Base-by-base conservation (phyloP, 1,139 yeast genomes). In the Suhomyces coccinellae region DNA sequence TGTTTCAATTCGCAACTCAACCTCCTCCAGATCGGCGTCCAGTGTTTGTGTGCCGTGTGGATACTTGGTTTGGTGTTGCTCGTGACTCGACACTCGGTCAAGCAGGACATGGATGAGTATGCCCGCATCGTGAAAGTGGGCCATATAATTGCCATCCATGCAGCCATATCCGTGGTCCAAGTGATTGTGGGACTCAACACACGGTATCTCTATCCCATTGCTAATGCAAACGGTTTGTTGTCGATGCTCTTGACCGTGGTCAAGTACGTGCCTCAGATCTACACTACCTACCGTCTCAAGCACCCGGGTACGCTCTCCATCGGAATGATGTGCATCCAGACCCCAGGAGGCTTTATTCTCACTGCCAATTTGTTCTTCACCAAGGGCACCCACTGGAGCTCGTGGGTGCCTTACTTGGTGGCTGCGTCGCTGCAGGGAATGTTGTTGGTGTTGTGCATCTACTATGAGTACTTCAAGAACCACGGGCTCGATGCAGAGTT, bases 301-400 rank as follows among this genome's bases (percentile, higher is more conserved):
- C 91, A 84, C 54, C 85, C 95, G 0, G 97, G 96, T 2, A 83
- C 91, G 0, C 71, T 89, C 31, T 86, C 95, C 0, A 73, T 87
- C 17, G 80, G 85, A 6, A 87, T 87, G 89, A 86, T 89, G 93
- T 69, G 83, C 44, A 77, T 89, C 51, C 97, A 89, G 61, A 87
- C 95, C 14, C 97, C 97, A 0, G 97, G 97, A 12, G 96, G 96
- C 22, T 85, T 79, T 54, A 51, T 87, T 2, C 88, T 93, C 83
- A 79, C 95, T 0, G 75, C 81, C 13, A 82, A 88, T 3, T 67
- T 89, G 45, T 85, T 81, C 45, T 66, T 79, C 48, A 80, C 91
- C 39, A 85, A 86, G 37, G 95, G 90, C 1, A 81, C 93, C 1
- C 80, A 81, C 50, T 88, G 96, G 96, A 85, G 95, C 54, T 82